Percentiles rank a stretch among this genome's conserved stretches.
phyloP scores from a whole-genome alignment of 75 land plant genomes.

The Ceratopteris richardii region DNA sequence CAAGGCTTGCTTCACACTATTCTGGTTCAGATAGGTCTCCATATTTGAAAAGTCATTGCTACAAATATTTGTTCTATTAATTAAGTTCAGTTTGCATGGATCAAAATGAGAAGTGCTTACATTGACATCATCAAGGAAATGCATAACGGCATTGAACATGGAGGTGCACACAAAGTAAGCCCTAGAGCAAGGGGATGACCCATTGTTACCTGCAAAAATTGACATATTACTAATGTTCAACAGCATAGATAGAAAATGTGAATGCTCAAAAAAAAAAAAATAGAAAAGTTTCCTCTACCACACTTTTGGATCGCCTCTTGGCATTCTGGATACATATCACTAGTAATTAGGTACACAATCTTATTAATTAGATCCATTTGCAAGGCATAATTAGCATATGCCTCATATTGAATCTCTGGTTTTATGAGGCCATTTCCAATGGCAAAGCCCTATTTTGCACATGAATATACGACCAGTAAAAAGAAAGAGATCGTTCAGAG shows the following conservation, averaged over 20 bases:
- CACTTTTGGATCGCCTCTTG: constrained; percentile 67
- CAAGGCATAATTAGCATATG: constrained; percentile 94
- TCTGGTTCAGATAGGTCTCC: constrained; percentile 74
- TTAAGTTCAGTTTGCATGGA: constrained; percentile 28
- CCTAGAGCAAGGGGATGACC: constrained; percentile 64
- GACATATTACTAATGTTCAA: not conserved
- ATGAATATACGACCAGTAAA: no score
- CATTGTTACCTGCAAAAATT: constrained; percentile 56
- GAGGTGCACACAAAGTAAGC: constrained; percentile 76
- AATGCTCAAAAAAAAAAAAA: not conserved
- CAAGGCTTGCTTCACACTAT: constrained; percentile 58
- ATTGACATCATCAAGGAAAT: constrained; percentile 50
- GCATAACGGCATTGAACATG: constrained; percentile 67
- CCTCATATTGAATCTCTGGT: constrained; percentile 88
- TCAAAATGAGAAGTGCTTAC: constrained; percentile 34
- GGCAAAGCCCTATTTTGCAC: constrained; percentile 99
- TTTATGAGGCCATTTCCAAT: constrained; percentile 98
- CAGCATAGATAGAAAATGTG: not conserved
- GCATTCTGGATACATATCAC: constrained; percentile 64
- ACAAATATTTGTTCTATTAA: constrained; percentile 71
- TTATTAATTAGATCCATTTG: constrained; percentile 64
- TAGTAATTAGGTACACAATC: constrained; percentile 49
- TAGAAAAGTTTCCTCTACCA: constrained; percentile 40
- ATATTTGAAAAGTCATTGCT: constrained; percentile 97
- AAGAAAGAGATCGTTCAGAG: no score